These are phyloP conservation scores for Eucalyptus fibrosa DNA, from an alignment of 345 rosid species.

Conservation along the genomic window DNA sequence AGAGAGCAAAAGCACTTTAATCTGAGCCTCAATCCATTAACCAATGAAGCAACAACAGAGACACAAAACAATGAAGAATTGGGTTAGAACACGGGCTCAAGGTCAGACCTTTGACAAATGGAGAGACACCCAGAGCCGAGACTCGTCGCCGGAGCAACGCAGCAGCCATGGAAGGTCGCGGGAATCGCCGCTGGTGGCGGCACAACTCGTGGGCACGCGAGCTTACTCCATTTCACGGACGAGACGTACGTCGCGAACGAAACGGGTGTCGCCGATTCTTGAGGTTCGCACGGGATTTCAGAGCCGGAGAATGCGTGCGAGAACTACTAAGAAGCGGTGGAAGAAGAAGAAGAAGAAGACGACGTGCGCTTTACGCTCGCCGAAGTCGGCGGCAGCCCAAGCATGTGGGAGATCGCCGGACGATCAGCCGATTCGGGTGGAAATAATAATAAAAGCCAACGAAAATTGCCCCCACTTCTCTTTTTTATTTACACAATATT, in stretches of 20 bases:
- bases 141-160: slow-evolving; percentile 43
- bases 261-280: not conserved
- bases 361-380: not conserved
- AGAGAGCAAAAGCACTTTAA: not conserved
- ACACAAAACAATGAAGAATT: not conserved
- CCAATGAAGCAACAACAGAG: not conserved
- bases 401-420: not conserved
- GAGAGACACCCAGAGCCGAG: slow-evolving; percentile 36
- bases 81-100: not conserved
- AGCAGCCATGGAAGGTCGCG: slow-evolving; percentile 16
- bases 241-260: not conserved
- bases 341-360: not conserved
- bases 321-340: not conserved
- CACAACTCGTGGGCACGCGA: not conserved
- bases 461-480: not conserved
- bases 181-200: not conserved
- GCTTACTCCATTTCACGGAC: not conserved
- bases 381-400: not conserved
- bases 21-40: not conserved
- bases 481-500: not conserved
- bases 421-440: not conserved
- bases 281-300: not conserved
- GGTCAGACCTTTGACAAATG: slow-evolving; percentile 39
- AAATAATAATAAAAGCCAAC: not conserved
- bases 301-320: not conserved